A percentile compares a stretch with the other conserved stretches of the same genome.
Evolutionary conservation across 108 stramenopile species (phyloP).

Genomic region (Cyclotella distinguenda): DNA sequence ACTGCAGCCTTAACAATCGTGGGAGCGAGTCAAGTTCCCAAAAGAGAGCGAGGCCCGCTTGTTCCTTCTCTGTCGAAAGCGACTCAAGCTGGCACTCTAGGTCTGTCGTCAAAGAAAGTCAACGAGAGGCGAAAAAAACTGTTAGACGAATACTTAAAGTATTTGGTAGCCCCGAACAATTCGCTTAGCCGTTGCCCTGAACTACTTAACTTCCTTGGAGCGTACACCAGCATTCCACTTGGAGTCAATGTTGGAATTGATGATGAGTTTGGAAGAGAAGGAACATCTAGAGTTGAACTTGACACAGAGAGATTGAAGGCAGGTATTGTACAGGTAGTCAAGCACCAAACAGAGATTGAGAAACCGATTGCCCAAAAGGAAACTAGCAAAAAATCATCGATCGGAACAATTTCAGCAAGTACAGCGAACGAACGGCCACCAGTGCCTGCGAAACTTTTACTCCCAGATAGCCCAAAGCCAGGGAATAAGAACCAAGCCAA

Average conservation of each 20-base stretch:
- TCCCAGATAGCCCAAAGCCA: background rate
- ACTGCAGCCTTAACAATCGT: constrained; percentile 61
- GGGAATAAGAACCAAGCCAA: constrained; percentile 15
- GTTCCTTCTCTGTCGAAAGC: constrained; percentile 79
- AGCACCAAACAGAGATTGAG: constrained; percentile 12
- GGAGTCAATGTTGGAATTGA: constrained; percentile 30
- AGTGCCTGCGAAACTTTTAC: background rate
- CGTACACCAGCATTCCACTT: constrained; percentile 57
- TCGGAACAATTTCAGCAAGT: background rate
- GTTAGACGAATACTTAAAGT: constrained; percentile 69
- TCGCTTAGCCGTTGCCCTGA: constrained; percentile 68
- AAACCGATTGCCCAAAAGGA: background rate
- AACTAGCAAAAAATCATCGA: background rate
- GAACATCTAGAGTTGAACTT: constrained; percentile 31
- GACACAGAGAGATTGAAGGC: constrained; percentile 39
- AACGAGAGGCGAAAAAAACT: constrained; percentile 64
- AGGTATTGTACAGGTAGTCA: constrained; percentile 38
- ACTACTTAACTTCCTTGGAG: constrained; percentile 74
- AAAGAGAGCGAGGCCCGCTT: constrained; percentile 55
- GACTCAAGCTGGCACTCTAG: constrained; percentile 66
- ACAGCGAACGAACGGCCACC: constrained; percentile 5
- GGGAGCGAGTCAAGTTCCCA: constrained; percentile 28
- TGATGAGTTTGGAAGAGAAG: constrained; percentile 42
- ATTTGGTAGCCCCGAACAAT: constrained; percentile 62
- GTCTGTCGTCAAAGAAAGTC: constrained; percentile 58